Conservation (phyloP, 1,139 yeast genomes). For the Debaryomyces coudertii region DNA sequence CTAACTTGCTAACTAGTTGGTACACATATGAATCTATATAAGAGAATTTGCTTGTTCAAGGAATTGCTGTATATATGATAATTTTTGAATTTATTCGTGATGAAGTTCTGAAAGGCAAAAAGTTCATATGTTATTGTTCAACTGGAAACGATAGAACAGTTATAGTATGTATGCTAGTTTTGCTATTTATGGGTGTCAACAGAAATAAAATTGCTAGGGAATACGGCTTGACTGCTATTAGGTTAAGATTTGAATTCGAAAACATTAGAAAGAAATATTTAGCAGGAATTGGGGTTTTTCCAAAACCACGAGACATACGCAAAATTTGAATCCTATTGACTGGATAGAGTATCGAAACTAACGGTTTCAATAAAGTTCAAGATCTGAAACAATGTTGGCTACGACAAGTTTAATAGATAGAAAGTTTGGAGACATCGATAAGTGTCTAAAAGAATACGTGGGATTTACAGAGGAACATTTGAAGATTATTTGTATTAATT, state of each 20-base stretch:
- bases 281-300: slow-evolving; percentile 31
- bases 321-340: slow-evolving; percentile 24
- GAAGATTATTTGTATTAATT: slow-evolving; percentile 47
- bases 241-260: slow-evolving; percentile 56
- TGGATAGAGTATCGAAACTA: slow-evolving; percentile 51
- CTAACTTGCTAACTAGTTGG: slow-evolving; percentile 61
- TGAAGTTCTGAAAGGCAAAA: slow-evolving; percentile 18
- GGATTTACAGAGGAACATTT: slow-evolving; percentile 55
- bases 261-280: slow-evolving; percentile 38
- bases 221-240: slow-evolving; percentile 67
- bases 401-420: slow-evolving; percentile 54
- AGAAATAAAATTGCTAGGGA: slow-evolving; percentile 67
- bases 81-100: slow-evolving; percentile 61
- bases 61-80: slow-evolving; percentile 45
- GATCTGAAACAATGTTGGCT: slow-evolving; percentile 73
- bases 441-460: slow-evolving; percentile 51
- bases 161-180: slow-evolving; percentile 65
- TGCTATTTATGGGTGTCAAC: slow-evolving; percentile 67
- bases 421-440: slow-evolving; percentile 61
- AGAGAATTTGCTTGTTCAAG: slow-evolving; percentile 57
- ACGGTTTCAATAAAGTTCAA: slow-evolving; percentile 64
- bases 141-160: slow-evolving; percentile 93
- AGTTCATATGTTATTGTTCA: slow-evolving; percentile 71
- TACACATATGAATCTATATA: slow-evolving; percentile 67
- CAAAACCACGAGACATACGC: slow-evolving; percentile 24